Percentiles rank a stretch among this genome's conserved stretches.
Evolutionary conservation across 2,329 filamentous ascomycete genomes (phyloP).

Genomic region (Thelonectria blattea): DNA sequence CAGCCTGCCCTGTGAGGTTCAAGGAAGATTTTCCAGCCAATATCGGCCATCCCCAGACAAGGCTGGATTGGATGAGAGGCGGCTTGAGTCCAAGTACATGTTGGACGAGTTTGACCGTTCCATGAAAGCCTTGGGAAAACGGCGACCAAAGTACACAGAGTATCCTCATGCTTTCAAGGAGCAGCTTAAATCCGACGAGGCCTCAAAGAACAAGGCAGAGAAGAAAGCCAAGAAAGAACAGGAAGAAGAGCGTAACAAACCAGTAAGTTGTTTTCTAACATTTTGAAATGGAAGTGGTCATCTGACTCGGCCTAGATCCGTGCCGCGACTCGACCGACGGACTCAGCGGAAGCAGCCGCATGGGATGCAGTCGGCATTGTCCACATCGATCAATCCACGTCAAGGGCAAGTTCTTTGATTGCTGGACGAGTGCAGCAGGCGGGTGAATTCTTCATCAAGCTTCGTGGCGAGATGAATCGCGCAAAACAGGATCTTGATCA

Average conservation of each 20-base stretch:
- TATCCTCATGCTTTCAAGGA: slow-evolving; percentile 55
- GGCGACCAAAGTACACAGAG: slow-evolving; percentile 54
- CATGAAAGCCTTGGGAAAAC: slow-evolving; percentile 50
- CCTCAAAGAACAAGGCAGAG: slow-evolving; percentile 53
- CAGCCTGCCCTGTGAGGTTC: slow-evolving; percentile 51
- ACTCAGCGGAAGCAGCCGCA: slow-evolving; percentile 54
- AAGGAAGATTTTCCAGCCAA: slow-evolving; percentile 49
- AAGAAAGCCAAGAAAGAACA: slow-evolving; percentile 52
- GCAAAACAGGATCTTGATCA: slow-evolving; percentile 53
- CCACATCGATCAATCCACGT: slow-evolving; percentile 51
- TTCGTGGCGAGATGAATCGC: slow-evolving; percentile 55
- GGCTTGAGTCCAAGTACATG: slow-evolving; percentile 47
- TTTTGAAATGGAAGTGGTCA: background rate
- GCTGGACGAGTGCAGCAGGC: slow-evolving; percentile 58
- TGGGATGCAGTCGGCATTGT: slow-evolving; percentile 62
- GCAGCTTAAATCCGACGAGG: slow-evolving; percentile 54
- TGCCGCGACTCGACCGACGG: slow-evolving; percentile 50
- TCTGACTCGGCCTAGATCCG: slow-evolving; percentile 43
- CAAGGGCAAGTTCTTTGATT: slow-evolving; percentile 47
- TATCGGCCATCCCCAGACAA: slow-evolving; percentile 50
- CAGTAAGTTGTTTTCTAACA: slow-evolving; percentile 38
- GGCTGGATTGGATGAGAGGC: slow-evolving; percentile 49
- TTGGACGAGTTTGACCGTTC: slow-evolving; percentile 50
- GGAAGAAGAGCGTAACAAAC: slow-evolving; percentile 49
- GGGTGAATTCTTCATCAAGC: slow-evolving; percentile 55